phyloP scores from a whole-genome alignment of 139 green algal genomes.

The Closterium sp. region DNA sequence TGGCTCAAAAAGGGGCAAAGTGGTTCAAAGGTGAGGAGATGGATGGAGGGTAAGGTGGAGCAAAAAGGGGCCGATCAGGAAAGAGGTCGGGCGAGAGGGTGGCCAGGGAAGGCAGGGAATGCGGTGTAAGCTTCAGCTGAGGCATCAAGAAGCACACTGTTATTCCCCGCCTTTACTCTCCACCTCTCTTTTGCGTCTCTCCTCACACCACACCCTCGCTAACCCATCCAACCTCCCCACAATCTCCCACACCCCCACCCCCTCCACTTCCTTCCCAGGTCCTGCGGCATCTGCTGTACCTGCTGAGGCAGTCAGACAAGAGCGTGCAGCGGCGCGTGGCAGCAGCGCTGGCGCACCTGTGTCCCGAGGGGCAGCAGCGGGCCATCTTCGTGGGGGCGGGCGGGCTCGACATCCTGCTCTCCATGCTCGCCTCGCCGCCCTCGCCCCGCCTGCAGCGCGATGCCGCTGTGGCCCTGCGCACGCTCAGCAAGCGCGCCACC shows the following conservation, averaged over 20 bases:
- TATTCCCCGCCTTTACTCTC: too few species aligned
- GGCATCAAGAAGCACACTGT: too few species aligned
- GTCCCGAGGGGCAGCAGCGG: slow-evolving; percentile 64
- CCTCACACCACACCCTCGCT: too few species aligned
- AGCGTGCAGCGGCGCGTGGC: slow-evolving; percentile 68
- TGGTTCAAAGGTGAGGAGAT: too few species aligned
- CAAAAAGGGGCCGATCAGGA: too few species aligned
- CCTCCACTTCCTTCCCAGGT: not conserved
- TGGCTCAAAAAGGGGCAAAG: too few species aligned
- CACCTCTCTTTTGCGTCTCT: too few species aligned
- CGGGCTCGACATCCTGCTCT: slow-evolving; percentile 78
- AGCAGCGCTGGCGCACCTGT: slow-evolving; percentile 79
- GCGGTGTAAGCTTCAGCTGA: too few species aligned
- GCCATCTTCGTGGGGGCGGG: slow-evolving; percentile 65
- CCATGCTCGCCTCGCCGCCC: slow-evolving; percentile 61
- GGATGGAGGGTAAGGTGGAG: not conserved
- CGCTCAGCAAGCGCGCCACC: slow-evolving; percentile 69
- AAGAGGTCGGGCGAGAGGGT: too few species aligned
- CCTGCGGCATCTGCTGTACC: slow-evolving; percentile 56
- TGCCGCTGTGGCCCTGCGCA: slow-evolving; percentile 67
- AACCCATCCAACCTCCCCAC: too few species aligned
- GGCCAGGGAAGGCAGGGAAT: too few species aligned
- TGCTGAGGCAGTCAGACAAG: slow-evolving; percentile 48
- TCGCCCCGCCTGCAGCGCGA: slow-evolving; percentile 56
- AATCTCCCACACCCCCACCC: not conserved